Evolutionary conservation across 805 yeast genomes (phyloP), one percentile per base, ranked within the genome.

Genomic region (Kuraishia cidri): DNA sequence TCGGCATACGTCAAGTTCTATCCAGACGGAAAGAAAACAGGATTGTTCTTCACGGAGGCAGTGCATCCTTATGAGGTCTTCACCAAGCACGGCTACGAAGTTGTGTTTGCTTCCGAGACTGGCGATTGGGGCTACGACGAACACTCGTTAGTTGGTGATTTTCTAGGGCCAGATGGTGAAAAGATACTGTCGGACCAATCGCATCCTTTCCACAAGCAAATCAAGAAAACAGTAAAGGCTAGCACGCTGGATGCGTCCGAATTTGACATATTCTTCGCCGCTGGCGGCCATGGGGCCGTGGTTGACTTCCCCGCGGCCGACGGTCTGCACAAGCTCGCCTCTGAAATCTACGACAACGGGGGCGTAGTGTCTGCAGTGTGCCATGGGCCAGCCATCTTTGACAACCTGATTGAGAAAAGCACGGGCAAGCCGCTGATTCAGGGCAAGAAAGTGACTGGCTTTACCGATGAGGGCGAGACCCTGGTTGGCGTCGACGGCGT

Each of bases 341-440:
- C 58, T 19, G 53, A 57, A 15, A 64, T 75, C 31, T 72, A 67
- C 47, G 56, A 53, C 21, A 51, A 64, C 14, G 72, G 69, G 25
- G 82, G 81, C 31, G 65, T 74, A 25, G 66, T 77, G 16, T 52
- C 75, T 27, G 80, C 83, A 11, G 83, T 77, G 6, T 77, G 85
- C 52, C 83, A 77, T 42, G 85, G 81, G 6, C 79, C 80, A n/a
- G 63, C 65, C 15, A 62, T 76, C 39, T 69, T 77, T 38, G 69
- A 62, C n/a, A 59, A 60, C 28, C 47, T 76, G 40, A 55, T 46
- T 26, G 72, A 70, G 41, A 39, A 46, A 26, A 37, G 44, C 6
- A 57, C 66, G 12, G 73, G 73, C 27, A 55, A 60, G 30, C 52
- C 57, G 12, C 42, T 79, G 32, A 58, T 68, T 35, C 50, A 67